Evolutionary conservation across 768 basidiomycete species (phyloP).

Genomic region (Holtermanniella nyarrowii): DNA sequence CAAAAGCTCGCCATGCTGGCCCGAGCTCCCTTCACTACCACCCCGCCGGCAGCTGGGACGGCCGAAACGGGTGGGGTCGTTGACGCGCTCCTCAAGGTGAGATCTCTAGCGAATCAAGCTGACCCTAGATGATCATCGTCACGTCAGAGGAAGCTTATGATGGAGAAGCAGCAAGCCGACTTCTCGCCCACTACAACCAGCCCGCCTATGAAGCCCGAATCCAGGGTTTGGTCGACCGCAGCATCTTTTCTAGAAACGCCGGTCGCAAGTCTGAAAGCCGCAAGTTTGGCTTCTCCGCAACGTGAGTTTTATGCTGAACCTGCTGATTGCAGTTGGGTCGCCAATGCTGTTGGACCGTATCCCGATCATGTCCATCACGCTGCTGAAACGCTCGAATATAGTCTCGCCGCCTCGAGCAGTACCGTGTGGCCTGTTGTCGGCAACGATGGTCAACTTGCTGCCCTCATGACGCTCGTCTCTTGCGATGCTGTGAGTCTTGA

Average conservation of each 20-base stretch:
- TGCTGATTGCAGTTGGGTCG: conserved; percentile 45
- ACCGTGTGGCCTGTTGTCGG: conserved; percentile 71
- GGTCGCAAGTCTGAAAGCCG: neutral
- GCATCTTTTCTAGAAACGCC: conserved; percentile 53
- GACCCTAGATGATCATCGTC: conserved; percentile 61
- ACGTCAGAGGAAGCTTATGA: conserved; percentile 62
- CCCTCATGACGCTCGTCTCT: conserved; percentile 69
- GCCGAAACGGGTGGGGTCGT: neutral
- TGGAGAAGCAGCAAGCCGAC: conserved; percentile 48
- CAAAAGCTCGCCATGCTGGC: neutral
- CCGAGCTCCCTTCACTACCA: neutral
- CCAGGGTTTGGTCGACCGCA: conserved; percentile 53
- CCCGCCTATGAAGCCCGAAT: conserved; percentile 44
- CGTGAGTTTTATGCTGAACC: neutral
- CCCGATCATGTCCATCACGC: conserved; percentile 60
- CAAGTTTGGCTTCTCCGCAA: conserved; percentile 43
- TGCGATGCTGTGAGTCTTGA: conserved; percentile 53
- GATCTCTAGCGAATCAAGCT: too few species aligned
- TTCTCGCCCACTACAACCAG: conserved; percentile 55
- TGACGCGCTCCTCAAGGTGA: neutral
- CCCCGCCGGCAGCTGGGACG: neutral
- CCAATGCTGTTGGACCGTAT: conserved; percentile 56
- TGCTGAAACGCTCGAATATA: conserved; percentile 55
- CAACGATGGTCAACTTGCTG: conserved; percentile 69
- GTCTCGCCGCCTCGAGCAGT: conserved; percentile 50